A percentile compares a stretch with the other conserved stretches of the same genome.
Conservation (phyloP, 2,329 filamentous ascomycete species). For the Cladosporium sp. region DNA sequence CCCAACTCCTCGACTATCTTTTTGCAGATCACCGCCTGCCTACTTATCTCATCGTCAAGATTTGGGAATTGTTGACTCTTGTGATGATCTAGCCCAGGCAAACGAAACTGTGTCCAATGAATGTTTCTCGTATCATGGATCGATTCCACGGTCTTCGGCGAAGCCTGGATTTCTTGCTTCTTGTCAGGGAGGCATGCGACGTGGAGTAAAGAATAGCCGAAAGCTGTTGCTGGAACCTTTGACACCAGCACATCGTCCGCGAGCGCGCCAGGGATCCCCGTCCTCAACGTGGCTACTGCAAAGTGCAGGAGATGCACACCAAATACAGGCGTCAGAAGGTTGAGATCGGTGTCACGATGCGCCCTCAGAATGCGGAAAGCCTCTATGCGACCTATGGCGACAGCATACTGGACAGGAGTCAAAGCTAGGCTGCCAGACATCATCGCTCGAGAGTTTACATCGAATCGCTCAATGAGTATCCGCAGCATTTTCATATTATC, state of each 20-base stretch:
- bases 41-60: background rate
- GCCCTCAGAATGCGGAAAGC: background rate
- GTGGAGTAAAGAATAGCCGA: slow-evolving; percentile 8
- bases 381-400: background rate
- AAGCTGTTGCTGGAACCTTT: background rate
- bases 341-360: background rate
- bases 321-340: background rate
- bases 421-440: slow-evolving; percentile 9
- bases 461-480: slow-evolving; percentile 5
- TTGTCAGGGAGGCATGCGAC: background rate
- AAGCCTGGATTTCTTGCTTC: background rate
- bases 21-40: background rate
- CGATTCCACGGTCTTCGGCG: background rate
- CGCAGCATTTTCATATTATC: slow-evolving; percentile 1
- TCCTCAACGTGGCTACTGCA: slow-evolving; percentile 1
- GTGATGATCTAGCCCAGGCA: background rate
- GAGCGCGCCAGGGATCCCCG: slow-evolving; percentile 1
- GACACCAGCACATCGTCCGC: background rate
- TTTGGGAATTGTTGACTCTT: background rate
- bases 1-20: background rate
- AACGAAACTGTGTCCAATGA: background rate
- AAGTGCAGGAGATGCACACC: slow-evolving; percentile 6
- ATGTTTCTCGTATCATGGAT: slow-evolving; percentile 1
- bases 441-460: slow-evolving; percentile 6
- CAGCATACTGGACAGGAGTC: slow-evolving; percentile 6